These are phyloP conservation scores for Wickerhamiella qilinensis DNA, from an alignment of 805 yeast species.

Conservation along the genomic window DNA sequence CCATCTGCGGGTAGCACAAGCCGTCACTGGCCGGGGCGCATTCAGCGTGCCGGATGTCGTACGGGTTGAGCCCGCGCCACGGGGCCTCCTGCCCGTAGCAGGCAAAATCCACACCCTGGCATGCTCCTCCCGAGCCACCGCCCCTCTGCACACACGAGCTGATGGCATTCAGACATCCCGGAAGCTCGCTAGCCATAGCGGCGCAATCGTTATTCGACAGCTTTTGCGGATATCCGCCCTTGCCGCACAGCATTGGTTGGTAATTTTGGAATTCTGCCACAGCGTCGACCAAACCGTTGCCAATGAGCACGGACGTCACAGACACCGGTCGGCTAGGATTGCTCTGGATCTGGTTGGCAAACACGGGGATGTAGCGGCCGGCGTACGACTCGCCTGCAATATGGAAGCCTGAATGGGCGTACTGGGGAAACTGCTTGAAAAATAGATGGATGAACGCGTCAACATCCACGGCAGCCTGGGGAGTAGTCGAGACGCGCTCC, in stretches of 20 bases:
- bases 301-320: slow-evolving; percentile 67
- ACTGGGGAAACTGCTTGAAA: slow-evolving; percentile 70
- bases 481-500: slow-evolving; percentile 49
- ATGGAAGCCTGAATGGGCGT: slow-evolving; percentile 44
- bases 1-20: slow-evolving; percentile 41
- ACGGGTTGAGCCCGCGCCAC: slow-evolving; percentile 37
- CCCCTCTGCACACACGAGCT: slow-evolving; percentile 8
- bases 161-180: slow-evolving; percentile 6
- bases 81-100: slow-evolving; percentile 8
- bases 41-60: slow-evolving; percentile 42
- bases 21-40: slow-evolving; percentile 45
- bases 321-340: slow-evolving; percentile 38
- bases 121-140: slow-evolving; percentile 3
- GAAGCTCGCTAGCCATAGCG: slow-evolving; percentile 4
- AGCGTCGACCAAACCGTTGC: slow-evolving; percentile 86
- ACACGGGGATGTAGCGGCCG: slow-evolving; percentile 85
- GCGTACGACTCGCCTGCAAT: slow-evolving; percentile 91
- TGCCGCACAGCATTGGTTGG: slow-evolving; percentile 88
- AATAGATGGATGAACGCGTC: slow-evolving; percentile 70
- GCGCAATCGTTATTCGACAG: slow-evolving; percentile 8
- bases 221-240: slow-evolving; percentile 45
- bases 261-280: slow-evolving; percentile 61
- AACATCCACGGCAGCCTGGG: slow-evolving; percentile 77
- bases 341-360: slow-evolving; percentile 37
- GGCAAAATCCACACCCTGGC: slow-evolving; percentile 4